Percentiles rank a stretch among this genome's conserved stretches.
These are phyloP conservation scores for Eucalyptus regnans DNA, from an alignment of 345 rosid species.

Conservation along the genomic window DNA sequence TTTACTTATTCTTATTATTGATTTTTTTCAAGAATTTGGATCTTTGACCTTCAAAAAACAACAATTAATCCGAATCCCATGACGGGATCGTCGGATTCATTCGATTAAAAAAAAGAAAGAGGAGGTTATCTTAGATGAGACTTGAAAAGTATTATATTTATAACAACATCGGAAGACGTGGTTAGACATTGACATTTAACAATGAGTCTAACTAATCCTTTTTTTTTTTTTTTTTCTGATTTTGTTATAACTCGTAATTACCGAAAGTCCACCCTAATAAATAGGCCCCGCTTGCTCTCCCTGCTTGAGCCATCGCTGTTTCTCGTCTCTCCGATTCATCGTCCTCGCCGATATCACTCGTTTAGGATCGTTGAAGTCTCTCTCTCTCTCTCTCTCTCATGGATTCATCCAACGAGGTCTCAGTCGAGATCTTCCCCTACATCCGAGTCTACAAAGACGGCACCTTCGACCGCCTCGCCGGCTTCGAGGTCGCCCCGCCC, in stretches of 20 bases:
- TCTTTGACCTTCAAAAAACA: background rate
- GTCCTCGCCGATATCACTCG: background rate
- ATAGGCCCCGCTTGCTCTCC: background rate
- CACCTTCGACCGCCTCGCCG: constrained; percentile 43
- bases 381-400: background rate
- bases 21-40: background rate
- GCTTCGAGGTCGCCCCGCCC: constrained; percentile 35
- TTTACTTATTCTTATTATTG: background rate
- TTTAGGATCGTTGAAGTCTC: background rate
- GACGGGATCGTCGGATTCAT: background rate
- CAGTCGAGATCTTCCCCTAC: constrained; percentile 42
- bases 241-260: background rate
- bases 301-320: background rate
- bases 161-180: background rate
- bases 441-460: constrained; percentile 47
- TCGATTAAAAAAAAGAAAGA: background rate
- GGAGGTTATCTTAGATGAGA: background rate
- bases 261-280: background rate
- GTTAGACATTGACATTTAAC: background rate
- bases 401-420: constrained; percentile 7
- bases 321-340: background rate
- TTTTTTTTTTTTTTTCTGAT: background rate
- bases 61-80: background rate
- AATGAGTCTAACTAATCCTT: background rate
- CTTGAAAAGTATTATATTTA: background rate